Percentiles rank a stretch among this genome's conserved stretches.
Conservation (phyloP, 108 stramenopile genomes). For the Ochromonas danica region DNA sequence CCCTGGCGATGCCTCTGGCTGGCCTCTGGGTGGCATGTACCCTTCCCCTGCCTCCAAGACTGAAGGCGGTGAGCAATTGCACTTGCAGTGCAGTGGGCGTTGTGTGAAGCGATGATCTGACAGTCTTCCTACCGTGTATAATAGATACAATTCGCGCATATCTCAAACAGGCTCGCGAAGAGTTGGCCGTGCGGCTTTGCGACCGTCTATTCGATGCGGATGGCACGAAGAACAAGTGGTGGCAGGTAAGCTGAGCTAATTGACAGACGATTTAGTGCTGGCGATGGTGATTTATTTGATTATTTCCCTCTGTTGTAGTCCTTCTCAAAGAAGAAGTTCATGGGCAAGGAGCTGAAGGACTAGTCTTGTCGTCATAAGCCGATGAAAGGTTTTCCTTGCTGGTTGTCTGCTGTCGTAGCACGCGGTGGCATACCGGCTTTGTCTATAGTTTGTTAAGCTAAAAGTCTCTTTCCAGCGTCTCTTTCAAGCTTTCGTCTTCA, state of each 20-base stretch:
- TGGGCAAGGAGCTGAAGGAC: conserved; percentile 58
- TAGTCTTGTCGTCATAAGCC: too few species aligned
- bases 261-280: background rate
- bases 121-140: background rate
- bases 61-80: conserved; percentile 52
- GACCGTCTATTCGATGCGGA: conserved; percentile 49
- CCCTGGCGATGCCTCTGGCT: conserved; percentile 48
- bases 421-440: too few species aligned
- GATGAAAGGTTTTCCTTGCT: too few species aligned
- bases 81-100: background rate
- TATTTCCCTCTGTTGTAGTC: conserved; percentile 29
- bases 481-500: too few species aligned
- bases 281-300: background rate
- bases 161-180: conserved; percentile 65
- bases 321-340: conserved; percentile 67
- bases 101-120: background rate
- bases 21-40: conserved; percentile 54
- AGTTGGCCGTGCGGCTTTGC: conserved; percentile 47
- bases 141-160: conserved; percentile 40
- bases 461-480: too few species aligned
- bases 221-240: conserved; percentile 60
- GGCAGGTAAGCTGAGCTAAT: conserved; percentile 39
- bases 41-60: conserved; percentile 41
- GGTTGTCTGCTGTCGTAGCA: too few species aligned
- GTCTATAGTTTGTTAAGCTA: too few species aligned